Evolutionary conservation across 2,329 filamentous ascomycete species (phyloP).

Genomic region (Byssochlamys sp.): DNA sequence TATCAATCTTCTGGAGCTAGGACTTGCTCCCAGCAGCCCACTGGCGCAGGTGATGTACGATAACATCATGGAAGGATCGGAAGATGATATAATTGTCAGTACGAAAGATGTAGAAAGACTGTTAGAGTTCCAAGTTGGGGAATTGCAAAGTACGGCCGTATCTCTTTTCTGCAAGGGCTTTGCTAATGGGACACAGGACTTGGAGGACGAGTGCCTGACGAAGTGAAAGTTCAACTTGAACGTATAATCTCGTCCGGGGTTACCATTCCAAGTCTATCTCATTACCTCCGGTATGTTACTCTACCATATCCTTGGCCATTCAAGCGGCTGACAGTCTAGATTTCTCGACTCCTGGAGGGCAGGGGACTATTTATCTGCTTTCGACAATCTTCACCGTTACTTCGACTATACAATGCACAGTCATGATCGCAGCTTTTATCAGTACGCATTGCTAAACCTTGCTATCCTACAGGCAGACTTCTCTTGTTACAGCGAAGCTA

Average conservation of each 20-base stretch:
- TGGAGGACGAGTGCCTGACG: conserved; percentile 66
- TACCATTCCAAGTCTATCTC: conserved; percentile 60
- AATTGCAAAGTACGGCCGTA: conserved; percentile 60
- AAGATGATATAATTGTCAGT: conserved; percentile 47
- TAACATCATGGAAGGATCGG: conserved; percentile 32
- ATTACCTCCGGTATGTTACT: conserved; percentile 57
- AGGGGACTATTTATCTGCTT: conserved; percentile 79
- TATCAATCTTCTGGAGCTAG: conserved; percentile 52
- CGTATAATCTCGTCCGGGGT: conserved; percentile 58
- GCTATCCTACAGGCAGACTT: conserved; percentile 92
- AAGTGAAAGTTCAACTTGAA: conserved; percentile 62
- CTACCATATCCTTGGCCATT: not conserved
- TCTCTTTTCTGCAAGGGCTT: conserved; percentile 12
- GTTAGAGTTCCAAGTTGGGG: conserved; percentile 77
- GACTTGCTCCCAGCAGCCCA: conserved; percentile 42
- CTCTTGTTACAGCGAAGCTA: conserved; percentile 77
- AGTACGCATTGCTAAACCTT: conserved; percentile 87
- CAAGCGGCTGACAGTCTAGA: conserved; percentile 31
- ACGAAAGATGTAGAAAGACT: conserved; percentile 71
- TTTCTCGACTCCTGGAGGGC: conserved; percentile 89
- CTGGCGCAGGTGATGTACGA: conserved; percentile 45
- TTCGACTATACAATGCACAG: conserved; percentile 94
- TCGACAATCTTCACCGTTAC: conserved; percentile 85
- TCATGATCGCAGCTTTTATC: conserved; percentile 74
- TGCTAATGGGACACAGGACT: conserved; percentile 45